These are phyloP conservation scores for Boletales sp. DNA, from an alignment of 768 basidiomycete genomes.

Conservation along the genomic window DNA sequence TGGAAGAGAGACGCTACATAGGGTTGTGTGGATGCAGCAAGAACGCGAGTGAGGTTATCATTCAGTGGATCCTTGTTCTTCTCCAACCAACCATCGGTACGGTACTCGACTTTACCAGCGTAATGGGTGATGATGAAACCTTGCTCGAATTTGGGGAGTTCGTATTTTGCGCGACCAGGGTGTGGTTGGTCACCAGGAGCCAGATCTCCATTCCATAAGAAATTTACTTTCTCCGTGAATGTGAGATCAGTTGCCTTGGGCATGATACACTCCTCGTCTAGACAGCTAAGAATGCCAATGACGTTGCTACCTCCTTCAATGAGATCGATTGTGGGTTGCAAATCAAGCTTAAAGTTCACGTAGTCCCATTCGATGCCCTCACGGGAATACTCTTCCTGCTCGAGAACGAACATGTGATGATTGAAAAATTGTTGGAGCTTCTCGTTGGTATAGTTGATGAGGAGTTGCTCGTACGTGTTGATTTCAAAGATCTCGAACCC, in stretches of 20 bases:
- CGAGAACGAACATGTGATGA: conserved; percentile 99
- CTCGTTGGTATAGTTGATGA: conserved; percentile 99
- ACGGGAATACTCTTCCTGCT: conserved; percentile 97
- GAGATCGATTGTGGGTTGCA: conserved; percentile 97
- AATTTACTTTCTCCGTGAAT: conserved; percentile 89
- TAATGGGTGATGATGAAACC: conserved; percentile 96
- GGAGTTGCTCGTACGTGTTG: conserved; percentile 94
- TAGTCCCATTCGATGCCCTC: conserved; percentile 98
- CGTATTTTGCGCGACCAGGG: conserved; percentile 80
- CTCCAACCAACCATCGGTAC: conserved; percentile 95
- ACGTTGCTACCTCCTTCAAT: conserved; percentile 73
- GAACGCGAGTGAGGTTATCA: conserved; percentile 88
- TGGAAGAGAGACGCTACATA: conserved; percentile 83
- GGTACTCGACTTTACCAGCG: conserved; percentile 94
- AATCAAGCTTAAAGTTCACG: conserved; percentile 94
- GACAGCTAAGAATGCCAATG: conserved; percentile 87
- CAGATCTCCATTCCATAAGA: conserved; percentile 58
- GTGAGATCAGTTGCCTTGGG: conserved; percentile 95
- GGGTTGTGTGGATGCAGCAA: conserved; percentile 76
- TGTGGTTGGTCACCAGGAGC: conserved; percentile 49
- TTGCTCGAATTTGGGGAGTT: conserved; percentile 83
- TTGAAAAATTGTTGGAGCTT: conserved; percentile 98
- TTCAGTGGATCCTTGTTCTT: conserved; percentile 99
- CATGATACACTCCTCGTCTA: conserved; percentile 99
- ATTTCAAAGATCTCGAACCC: conserved; percentile 97